These are phyloP conservation scores for Crithidia fasciculata DNA, from an alignment of 208 protist genomes.

Conservation along the genomic window DNA sequence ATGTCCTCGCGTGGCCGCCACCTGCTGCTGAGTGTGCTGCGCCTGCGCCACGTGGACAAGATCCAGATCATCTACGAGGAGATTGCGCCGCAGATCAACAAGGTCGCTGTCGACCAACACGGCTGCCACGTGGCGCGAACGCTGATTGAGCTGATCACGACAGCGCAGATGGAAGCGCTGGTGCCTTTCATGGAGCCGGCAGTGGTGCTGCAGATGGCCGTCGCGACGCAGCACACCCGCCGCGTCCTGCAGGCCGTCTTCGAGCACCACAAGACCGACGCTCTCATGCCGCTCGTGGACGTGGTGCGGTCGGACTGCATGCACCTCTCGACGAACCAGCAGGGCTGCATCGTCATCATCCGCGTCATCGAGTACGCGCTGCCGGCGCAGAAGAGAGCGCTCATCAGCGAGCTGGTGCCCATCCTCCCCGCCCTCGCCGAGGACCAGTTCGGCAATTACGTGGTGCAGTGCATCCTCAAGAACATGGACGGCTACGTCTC, in stretches of 20 bases:
- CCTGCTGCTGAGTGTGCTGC: conserved; percentile 60
- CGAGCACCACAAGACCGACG: conserved; percentile 60
- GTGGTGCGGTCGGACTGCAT: conserved; percentile 50
- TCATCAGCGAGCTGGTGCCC: conserved; percentile 68
- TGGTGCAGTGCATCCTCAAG: conserved; percentile 86
- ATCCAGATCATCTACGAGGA: conserved; percentile 63
- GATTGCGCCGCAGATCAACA: conserved; percentile 63
- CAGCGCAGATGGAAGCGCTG: conserved; percentile 50
- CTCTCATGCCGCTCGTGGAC: conserved; percentile 62
- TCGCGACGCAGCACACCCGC: conserved; percentile 71
- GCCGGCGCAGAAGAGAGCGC: conserved; percentile 47
- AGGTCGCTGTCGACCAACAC: conserved; percentile 63
- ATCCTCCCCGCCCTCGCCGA: conserved; percentile 62
- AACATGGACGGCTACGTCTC: conserved; percentile 57
- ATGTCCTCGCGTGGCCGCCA: conserved; percentile 62
- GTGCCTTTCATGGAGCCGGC: conserved; percentile 47
- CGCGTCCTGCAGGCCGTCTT: conserved; percentile 79
- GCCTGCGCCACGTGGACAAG: conserved; percentile 65
- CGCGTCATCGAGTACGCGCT: conserved; percentile 68
- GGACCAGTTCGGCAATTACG: conserved; percentile 90
- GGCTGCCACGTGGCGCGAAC: conserved; percentile 78
- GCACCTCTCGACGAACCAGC: conserved; percentile 64
- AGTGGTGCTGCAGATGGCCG: conserved; percentile 49
- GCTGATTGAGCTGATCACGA: conserved; percentile 67
- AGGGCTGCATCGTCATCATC: conserved; percentile 87